Base-by-base conservation (phyloP, 768 basidiomycete species). In the Dacryopinax primogenitus region DNA sequence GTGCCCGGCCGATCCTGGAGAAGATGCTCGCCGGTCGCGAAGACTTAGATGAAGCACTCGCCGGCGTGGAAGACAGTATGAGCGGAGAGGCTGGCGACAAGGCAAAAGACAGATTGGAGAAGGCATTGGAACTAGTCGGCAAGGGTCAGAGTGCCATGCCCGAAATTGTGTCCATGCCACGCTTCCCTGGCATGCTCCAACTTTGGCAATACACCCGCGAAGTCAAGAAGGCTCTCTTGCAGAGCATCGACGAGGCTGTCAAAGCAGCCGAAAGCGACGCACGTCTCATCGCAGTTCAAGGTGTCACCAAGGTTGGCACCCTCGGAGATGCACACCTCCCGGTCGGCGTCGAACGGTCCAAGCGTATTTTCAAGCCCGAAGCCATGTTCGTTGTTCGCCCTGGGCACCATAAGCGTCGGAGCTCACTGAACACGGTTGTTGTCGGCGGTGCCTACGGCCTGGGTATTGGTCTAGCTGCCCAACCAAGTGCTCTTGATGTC, bases 341-440 rank as follows among this genome's bases (percentile, higher is more conserved):
- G 0, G 81, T 81, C 62, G 87, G 86, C 65, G 90, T 92, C 26
- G 91, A 92, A 73, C 80, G 90, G 39, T 84, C 84, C 62, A 81
- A 84, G 65, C 81, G 91, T 30, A 84, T 95, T 13, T 99, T 99
- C 80, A 85, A 90, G 78, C 91, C 95, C n/a, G 88, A 95, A 73
- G 95, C 92, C 15, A 98, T 99, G 96, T 99, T 98, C 77, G 84
- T 83, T 64, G 75, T 81, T 44, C 79, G 78, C 26, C 51, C 51
- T 15, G 51, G 51, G 3, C 37, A 39, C 37, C 51, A 58, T 30
- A 58, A 58, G 51, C 51, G 51, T 9, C 73, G 77, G 32, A 74
- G 80, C 7, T 71, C 72, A 28, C 73, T 73, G 69, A 70, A 72
- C 65, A 72, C 70, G 33, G 78, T 91, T 65, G 86, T 88, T 44